Percentiles rank a stretch among this genome's conserved stretches.
phyloP scores from a whole-genome alignment of 2,329 filamentous ascomycete genomes.

The Aspergillus niger region DNA sequence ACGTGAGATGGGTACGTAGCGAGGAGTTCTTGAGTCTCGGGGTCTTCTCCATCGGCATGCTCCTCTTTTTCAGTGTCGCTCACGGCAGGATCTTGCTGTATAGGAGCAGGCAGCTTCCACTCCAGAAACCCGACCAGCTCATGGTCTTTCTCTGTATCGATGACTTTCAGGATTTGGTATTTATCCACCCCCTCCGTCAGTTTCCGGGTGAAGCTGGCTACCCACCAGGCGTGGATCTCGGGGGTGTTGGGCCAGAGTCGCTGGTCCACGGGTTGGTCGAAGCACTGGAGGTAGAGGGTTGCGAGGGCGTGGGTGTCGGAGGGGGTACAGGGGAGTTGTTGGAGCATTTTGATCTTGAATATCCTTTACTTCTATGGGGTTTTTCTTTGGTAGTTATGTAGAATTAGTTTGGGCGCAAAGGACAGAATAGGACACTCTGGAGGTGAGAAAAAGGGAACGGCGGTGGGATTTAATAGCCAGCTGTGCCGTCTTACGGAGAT shows the following conservation, averaged over 20 bases:
- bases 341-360: slow-evolving; percentile 16
- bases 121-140: slow-evolving; percentile 27
- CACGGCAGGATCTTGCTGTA: background rate
- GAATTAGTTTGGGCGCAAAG: background rate
- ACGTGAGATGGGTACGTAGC: background rate
- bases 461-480: too few species aligned
- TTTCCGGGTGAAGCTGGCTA: slow-evolving; percentile 6
- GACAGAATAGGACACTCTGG: too few species aligned
- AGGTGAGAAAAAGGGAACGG: too few species aligned
- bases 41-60: background rate
- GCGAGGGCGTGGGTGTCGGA: slow-evolving; percentile 23
- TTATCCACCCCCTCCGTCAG: background rate
- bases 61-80: background rate
- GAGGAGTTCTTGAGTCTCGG: slow-evolving; percentile 18
- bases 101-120: slow-evolving; percentile 23
- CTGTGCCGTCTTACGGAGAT: too few species aligned
- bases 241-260: slow-evolving; percentile 28
- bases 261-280: slow-evolving; percentile 24
- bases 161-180: slow-evolving; percentile 13
- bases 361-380: too few species aligned
- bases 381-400: background rate
- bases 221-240: slow-evolving; percentile 26
- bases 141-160: slow-evolving; percentile 18
- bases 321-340: slow-evolving; percentile 17
- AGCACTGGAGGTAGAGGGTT: slow-evolving; percentile 26